phyloP scores from a whole-genome alignment of 257 asterid genomes.

The Rehmannia glutinosa region DNA sequence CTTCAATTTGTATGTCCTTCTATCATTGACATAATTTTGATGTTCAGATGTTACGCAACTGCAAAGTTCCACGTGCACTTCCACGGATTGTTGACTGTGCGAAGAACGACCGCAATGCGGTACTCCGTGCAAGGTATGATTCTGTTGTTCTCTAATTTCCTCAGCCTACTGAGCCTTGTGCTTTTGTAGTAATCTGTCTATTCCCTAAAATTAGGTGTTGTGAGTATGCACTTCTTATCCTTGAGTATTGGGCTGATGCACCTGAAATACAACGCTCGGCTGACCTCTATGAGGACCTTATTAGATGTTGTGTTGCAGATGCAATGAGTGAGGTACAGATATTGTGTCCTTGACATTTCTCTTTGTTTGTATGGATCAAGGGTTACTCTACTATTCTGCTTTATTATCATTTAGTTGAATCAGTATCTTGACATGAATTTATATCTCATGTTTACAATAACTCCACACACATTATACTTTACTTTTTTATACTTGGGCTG shows the following conservation, averaged over 20 bases:
- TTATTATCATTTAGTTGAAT: conserved; percentile 5
- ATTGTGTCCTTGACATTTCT: conserved; percentile 14
- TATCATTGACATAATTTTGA: conserved; percentile 16
- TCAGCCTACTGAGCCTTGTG: conserved; percentile 3
- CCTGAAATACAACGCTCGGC: conserved; percentile 97
- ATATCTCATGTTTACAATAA: neutral
- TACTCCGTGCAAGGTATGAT: conserved; percentile 91
- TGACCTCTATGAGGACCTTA: conserved; percentile 91
- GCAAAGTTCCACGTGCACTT: conserved; percentile 93
- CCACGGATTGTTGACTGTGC: conserved; percentile 91
- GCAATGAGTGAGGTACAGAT: conserved; percentile 93
- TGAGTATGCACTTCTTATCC: conserved; percentile 89
- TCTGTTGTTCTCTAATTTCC: conserved; percentile 14
- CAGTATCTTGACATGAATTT: neutral
- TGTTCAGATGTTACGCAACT: conserved; percentile 86
- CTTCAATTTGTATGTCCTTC: conserved; percentile 9
- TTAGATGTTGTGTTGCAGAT: conserved; percentile 91
- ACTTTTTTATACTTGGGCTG: conserved; percentile 13
- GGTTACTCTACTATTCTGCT: neutral
- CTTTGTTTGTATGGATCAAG: neutral
- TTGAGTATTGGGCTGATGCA: conserved; percentile 99
- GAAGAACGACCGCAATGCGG: conserved; percentile 87
- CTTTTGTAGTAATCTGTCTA: conserved; percentile 20
- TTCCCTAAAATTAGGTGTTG: conserved; percentile 65
- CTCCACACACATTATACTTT: neutral